Conservation (phyloP, 306 rosid species). For the Glycyrrhiza uralensis region DNA sequence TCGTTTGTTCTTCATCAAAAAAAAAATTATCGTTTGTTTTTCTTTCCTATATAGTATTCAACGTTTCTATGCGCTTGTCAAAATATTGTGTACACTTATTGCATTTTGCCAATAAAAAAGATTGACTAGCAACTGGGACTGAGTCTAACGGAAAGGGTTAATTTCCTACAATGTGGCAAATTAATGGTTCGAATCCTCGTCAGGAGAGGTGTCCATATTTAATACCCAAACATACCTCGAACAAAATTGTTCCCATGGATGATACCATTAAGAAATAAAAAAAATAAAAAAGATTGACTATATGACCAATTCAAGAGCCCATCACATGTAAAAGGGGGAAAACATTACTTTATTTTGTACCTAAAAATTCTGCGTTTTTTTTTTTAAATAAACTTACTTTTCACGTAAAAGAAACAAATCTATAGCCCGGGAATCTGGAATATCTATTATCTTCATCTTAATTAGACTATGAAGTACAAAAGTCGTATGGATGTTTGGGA, state of each 20-base stretch:
- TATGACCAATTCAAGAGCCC: not conserved
- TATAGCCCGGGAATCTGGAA: not conserved
- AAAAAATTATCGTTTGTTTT: not conserved
- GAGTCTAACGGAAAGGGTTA: no score
- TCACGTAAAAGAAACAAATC: slow-evolving; percentile 36
- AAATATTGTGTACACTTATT: not conserved
- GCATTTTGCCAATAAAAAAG: not conserved
- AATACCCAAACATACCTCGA: no score
- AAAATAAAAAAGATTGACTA: not conserved
- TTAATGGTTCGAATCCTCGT: no score
- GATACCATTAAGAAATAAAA: no score
- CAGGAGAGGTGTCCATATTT: no score
- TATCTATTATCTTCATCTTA: not conserved
- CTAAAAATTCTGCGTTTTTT: not conserved
- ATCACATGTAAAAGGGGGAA: not conserved
- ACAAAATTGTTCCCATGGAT: no score
- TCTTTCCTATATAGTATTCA: not conserved
- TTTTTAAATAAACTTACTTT: not conserved
- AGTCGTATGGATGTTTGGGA: not conserved
- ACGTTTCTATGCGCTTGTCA: not conserved
- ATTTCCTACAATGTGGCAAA: no score
- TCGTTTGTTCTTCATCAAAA: not conserved
- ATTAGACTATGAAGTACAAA: not conserved
- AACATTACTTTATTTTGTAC: not conserved
- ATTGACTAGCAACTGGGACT: no score